Evolutionary conservation across 2,329 filamentous ascomycete species (phyloP), one percentile per base, ranked within the genome.

Genomic region (Trichoderma gracile): DNA sequence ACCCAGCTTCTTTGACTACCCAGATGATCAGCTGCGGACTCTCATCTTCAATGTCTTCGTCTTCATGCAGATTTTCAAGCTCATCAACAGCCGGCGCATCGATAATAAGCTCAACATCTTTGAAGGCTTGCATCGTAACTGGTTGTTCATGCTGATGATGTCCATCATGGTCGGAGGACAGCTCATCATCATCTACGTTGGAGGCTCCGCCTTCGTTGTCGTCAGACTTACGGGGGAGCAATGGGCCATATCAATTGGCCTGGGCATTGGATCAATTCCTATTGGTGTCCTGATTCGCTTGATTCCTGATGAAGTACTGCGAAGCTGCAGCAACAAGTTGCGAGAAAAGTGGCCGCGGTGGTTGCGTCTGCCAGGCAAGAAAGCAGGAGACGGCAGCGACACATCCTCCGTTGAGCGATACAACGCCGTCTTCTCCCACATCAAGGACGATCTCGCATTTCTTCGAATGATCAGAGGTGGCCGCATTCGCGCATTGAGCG

Each of bases 61-160:
- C 2, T 90, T 87, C 86, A 86, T 90, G 81, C 87, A 90, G 70
- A 88, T 90, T 67, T 90, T 89, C 78, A 89, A 89, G 73, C 82
- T 87, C 73, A 83, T 87, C 77, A 89, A 89, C 43, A 68, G 66
- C 38, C 86, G 89, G 60, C 86, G 89, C 23, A 83, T 92, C 17
- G 89, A 92, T 74, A 92, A 92, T 75, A 84, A 85, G 59, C 86
- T 91, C 78, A 92, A 92, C 73, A 86, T 92, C 65, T 90, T 92
- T 67, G 89, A 91, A 71, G 87, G 87, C 56, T 84, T 92, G 65
- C 79, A 81, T 45, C 82, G 81, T 69, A 92, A 92, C 73, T 85
- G 80, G 73, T 90, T 90, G 80, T 92, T 92, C 78, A 81, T 89
- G 25, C 79, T 78, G 21, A 91, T 92, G 74, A 86, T 89, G 74